These are phyloP conservation scores for Penicillium nucicola DNA, from an alignment of 495 filamentous ascomycete genomes.

Conservation along the genomic window DNA sequence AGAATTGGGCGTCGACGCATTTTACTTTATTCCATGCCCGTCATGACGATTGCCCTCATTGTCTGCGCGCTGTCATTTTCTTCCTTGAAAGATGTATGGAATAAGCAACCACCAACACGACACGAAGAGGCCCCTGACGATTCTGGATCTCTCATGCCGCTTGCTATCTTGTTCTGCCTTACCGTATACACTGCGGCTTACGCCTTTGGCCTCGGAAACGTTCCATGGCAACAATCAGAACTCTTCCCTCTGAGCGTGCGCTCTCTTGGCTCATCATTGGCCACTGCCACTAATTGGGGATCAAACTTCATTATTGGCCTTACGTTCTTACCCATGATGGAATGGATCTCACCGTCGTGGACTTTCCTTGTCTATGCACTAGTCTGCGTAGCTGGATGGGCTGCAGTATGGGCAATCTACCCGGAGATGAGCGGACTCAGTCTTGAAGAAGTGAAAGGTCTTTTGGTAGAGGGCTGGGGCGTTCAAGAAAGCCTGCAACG, in stretches of 20 bases:
- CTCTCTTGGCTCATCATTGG: conserved; percentile 73
- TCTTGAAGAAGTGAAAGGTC: conserved; percentile 74
- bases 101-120: conserved; percentile 11
- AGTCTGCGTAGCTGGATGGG: conserved; percentile 66
- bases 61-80: conserved; percentile 66
- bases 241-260: conserved; percentile 83
- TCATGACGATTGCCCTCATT: conserved; percentile 73
- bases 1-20: conserved; percentile 76
- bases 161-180: conserved; percentile 65
- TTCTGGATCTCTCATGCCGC: conserved; percentile 17
- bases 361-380: conserved; percentile 75
- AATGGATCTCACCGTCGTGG: conserved; percentile 67
- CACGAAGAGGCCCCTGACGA: conserved; percentile 2
- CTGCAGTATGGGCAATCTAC: conserved; percentile 67
- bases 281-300: conserved; percentile 86
- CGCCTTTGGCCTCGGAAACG: conserved; percentile 83
- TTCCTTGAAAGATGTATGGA: conserved; percentile 41
- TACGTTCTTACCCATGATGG: conserved; percentile 85
- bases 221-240: conserved; percentile 93
- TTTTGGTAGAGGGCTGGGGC: conserved; percentile 76
- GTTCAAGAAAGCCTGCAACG: conserved; percentile 23
- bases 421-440: conserved; percentile 80
- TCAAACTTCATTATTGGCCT: conserved; percentile 85
- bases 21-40: conserved; percentile 76
- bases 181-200: conserved; percentile 83